Percentiles rank a stretch among this genome's conserved stretches.
Conservation (phyloP, 2,329 filamentous ascomycete species). For the Rhynchosporium agropyri region DNA sequence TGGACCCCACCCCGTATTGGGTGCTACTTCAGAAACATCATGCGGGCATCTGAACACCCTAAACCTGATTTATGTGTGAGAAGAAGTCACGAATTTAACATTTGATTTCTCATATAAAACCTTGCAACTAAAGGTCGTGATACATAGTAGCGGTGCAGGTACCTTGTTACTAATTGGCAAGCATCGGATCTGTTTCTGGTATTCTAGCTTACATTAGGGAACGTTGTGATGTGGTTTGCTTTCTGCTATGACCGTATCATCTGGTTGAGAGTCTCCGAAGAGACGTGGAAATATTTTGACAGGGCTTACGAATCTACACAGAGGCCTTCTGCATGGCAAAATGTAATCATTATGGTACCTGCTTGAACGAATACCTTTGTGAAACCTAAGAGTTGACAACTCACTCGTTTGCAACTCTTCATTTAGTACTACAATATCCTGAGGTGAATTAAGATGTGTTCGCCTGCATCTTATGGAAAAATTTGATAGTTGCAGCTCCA, state of each 20-base stretch:
- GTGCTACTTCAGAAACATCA: neutral
- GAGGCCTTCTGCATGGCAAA: neutral
- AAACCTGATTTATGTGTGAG: no score
- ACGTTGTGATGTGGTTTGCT: constrained; percentile 2
- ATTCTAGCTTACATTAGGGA: neutral
- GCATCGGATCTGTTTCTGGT: neutral
- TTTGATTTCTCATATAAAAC: neutral
- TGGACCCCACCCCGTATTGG: constrained; percentile 1
- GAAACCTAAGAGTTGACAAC: neutral
- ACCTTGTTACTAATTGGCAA: neutral
- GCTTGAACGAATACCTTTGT: neutral
- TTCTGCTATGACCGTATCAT: neutral
- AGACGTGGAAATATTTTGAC: neutral
- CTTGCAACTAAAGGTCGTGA: neutral
- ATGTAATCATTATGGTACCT: neutral
- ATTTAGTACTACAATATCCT: neutral
- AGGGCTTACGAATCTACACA: neutral
- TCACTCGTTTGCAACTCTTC: neutral
- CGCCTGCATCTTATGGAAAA: neutral
- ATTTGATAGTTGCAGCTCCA: neutral
- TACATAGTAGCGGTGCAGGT: neutral
- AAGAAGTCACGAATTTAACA: neutral
- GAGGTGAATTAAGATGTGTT: neutral
- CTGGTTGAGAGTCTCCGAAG: neutral
- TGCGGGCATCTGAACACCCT: no score